A percentile compares a stretch with the other conserved stretches of the same genome.
Conservation (phyloP, 2,329 filamentous ascomycete genomes). For the Beauveria scarabaeidicola region DNA sequence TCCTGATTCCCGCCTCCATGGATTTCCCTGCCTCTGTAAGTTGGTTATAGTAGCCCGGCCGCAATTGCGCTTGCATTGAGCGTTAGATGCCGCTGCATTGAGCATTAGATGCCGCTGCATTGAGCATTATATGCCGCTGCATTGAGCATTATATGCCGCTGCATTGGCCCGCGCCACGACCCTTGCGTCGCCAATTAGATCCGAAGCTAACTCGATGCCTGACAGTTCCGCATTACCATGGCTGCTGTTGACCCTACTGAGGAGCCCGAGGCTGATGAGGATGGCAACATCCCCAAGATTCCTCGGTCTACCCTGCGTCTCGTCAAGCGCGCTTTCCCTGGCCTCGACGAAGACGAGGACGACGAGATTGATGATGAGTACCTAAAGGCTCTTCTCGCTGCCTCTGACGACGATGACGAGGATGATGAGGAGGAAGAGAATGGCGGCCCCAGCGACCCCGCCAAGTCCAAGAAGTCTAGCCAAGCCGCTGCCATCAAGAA, state of each 20-base stretch:
- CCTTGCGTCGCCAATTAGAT: slow-evolving; percentile 12
- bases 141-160: neutral
- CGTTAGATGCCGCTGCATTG: too few species aligned
- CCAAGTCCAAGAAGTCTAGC: slow-evolving; percentile 81
- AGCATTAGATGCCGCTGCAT: neutral
- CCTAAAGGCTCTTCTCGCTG: slow-evolving; percentile 45
- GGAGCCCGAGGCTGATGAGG: slow-evolving; percentile 56
- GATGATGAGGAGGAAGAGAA: slow-evolving; percentile 69
- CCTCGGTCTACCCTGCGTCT: slow-evolving; percentile 85
- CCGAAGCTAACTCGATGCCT: slow-evolving; percentile 20
- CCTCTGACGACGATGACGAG: slow-evolving; percentile 42
- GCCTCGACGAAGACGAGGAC: slow-evolving; percentile 51
- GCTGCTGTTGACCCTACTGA: slow-evolving; percentile 90
- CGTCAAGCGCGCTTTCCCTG: slow-evolving; percentile 60
- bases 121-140: neutral
- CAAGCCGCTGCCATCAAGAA: slow-evolving; percentile 69
- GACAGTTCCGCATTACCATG: slow-evolving; percentile 94
- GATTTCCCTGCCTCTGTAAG: slow-evolving; percentile 80
- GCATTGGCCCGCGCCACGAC: neutral
- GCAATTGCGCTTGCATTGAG: neutral
- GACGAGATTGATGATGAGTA: slow-evolving; percentile 62
- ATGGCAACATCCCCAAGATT: slow-evolving; percentile 50
- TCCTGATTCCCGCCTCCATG: slow-evolving; percentile 69
- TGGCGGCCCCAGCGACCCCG: slow-evolving; percentile 83
- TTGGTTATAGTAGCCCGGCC: slow-evolving; percentile 18